Percentiles rank a stretch among this genome's conserved stretches.
These are phyloP conservation scores for Scheffersomyces stipitis DNA, from an alignment of 805 yeast genomes.

Conservation along the genomic window DNA sequence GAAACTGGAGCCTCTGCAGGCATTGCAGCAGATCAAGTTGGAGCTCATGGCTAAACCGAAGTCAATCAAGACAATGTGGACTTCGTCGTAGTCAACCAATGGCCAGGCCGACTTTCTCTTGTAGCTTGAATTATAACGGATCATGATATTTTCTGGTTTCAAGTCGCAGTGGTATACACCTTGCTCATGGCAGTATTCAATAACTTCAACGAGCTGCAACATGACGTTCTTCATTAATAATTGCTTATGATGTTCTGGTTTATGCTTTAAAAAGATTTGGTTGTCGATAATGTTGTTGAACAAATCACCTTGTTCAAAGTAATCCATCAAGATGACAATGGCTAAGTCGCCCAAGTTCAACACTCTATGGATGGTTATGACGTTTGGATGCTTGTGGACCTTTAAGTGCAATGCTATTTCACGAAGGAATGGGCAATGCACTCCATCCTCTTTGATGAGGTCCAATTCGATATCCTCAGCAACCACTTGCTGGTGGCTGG, in stretches of 20 bases:
- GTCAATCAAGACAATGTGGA: conserved; percentile 68
- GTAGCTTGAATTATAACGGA: conserved; percentile 28
- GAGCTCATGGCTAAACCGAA: conserved; percentile 82
- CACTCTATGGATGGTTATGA: conserved; percentile 73
- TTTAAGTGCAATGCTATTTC: conserved; percentile 74
- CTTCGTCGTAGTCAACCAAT: conserved; percentile 46
- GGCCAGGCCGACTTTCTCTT: conserved; percentile 11
- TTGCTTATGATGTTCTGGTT: conserved; percentile 49
- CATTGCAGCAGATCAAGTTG: conserved; percentile 57
- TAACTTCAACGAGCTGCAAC: conserved; percentile 38
- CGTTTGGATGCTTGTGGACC: conserved; percentile 77
- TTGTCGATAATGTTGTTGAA: conserved; percentile 82
- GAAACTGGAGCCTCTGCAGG: conserved; percentile 83
- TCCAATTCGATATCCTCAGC: conserved; percentile 22
- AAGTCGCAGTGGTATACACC: conserved; percentile 43
- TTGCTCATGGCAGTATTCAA: conserved; percentile 32
- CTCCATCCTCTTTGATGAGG: conserved; percentile 24
- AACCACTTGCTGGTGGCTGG: conserved; percentile 11
- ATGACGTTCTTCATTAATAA: conserved; percentile 42
- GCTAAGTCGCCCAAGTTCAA: conserved; percentile 55
- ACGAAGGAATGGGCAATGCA: conserved; percentile 41
- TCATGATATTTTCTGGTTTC: conserved; percentile 44
- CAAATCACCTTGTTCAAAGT: conserved; percentile 80
- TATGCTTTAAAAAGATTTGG: conserved; percentile 57
- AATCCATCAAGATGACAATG: conserved; percentile 79